These are phyloP conservation scores for Microbotryum saponariae DNA, from an alignment of 1,284 basidiomycete genomes.

Conservation along the genomic window DNA sequence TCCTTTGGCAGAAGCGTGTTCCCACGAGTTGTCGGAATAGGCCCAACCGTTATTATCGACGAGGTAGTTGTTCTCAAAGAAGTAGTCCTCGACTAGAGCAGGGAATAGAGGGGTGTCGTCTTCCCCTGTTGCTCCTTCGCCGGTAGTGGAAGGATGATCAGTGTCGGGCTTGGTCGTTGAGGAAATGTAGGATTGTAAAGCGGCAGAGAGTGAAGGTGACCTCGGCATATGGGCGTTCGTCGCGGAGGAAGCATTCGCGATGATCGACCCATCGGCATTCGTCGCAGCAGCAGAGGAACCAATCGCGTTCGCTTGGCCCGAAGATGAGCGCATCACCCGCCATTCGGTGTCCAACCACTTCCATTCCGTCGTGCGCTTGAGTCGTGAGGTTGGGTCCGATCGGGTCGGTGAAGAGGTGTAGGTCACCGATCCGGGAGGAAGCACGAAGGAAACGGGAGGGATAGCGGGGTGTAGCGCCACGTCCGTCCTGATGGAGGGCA, in stretches of 20 bases:
- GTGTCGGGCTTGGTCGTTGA: neutral
- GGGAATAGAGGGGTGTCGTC: constrained; percentile 10
- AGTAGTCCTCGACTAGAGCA: constrained; percentile 6
- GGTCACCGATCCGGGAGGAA: constrained; percentile 39
- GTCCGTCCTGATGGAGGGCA: constrained; percentile 37
- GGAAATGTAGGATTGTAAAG: neutral
- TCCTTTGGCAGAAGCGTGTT: constrained; percentile 41
- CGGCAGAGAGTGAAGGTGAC: neutral
- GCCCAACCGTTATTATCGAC: constrained; percentile 45
- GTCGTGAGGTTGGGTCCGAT: constrained; percentile 30
- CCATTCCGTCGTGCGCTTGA: constrained; percentile 42
- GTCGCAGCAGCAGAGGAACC: neutral
- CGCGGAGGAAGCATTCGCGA: constrained; percentile 1
- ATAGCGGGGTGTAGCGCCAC: constrained; percentile 41
- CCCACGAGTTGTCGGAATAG: constrained; percentile 46
- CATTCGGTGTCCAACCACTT: constrained; percentile 45
- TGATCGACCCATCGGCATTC: neutral
- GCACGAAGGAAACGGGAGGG: constrained; percentile 43
- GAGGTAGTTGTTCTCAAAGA: constrained; percentile 24
- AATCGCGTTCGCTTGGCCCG: neutral
- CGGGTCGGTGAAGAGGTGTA: constrained; percentile 35
- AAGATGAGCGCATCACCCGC: constrained; percentile 34
- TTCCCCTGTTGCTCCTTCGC: neutral
- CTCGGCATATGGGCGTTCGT: constrained; percentile 6
- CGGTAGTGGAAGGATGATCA: constrained; percentile 2